Evolutionary conservation across 495 filamentous ascomycete species (phyloP).

Genomic region (Cladorrhinum samala): DNA sequence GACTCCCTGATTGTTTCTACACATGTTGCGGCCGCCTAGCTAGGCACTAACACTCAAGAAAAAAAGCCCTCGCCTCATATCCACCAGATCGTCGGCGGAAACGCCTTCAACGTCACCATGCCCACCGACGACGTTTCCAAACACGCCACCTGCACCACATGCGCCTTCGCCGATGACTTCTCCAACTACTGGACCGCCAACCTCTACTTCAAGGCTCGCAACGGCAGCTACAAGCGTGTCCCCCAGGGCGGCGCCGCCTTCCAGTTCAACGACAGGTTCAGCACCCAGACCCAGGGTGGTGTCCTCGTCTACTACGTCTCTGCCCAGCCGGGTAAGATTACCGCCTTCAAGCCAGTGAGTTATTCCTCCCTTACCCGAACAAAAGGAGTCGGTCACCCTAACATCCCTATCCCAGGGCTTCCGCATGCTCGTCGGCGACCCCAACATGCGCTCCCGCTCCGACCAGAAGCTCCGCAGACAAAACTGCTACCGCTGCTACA

Average conservation of each 20-base stretch:
- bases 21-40: no score
- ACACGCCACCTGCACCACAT: slow-evolving; percentile 36
- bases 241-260: slow-evolving; percentile 38
- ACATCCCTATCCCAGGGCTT: slow-evolving; percentile 35
- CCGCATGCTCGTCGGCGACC: slow-evolving; percentile 49
- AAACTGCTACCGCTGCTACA: slow-evolving; percentile 47
- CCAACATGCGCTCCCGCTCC: slow-evolving; percentile 33
- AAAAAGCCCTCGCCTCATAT: slow-evolving; percentile 35
- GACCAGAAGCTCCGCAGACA: slow-evolving; percentile 35
- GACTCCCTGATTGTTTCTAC: no score
- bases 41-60: no score
- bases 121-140: slow-evolving; percentile 33
- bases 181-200: slow-evolving; percentile 48
- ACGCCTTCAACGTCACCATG: slow-evolving; percentile 40
- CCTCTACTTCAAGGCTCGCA: slow-evolving; percentile 44
- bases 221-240: slow-evolving; percentile 44
- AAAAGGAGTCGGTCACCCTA: not conserved
- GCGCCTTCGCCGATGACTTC: slow-evolving; percentile 38
- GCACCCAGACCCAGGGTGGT: slow-evolving; percentile 43
- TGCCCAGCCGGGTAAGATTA: slow-evolving; percentile 45
- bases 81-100: slow-evolving; percentile 43
- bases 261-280: slow-evolving; percentile 44
- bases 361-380: not conserved
- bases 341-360: slow-evolving; percentile 47
- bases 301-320: slow-evolving; percentile 51